A percentile compares a stretch with the other conserved stretches of the same genome.
These are phyloP conservation scores for Coemansia reversa DNA, from an alignment of 192 early-diverging fungal species.

Conservation along the genomic window DNA sequence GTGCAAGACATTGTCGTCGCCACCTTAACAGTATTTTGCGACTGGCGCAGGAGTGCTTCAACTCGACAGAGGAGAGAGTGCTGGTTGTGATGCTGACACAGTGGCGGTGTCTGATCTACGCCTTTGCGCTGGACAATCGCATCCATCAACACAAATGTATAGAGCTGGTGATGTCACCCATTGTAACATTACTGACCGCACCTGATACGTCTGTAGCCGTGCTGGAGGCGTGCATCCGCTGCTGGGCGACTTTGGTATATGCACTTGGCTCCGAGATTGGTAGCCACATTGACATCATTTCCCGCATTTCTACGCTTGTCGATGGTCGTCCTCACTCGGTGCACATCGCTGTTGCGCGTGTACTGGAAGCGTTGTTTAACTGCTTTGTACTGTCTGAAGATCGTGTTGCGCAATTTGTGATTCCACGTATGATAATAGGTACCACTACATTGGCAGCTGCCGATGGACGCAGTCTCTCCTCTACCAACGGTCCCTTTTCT, in stretches of 20 bases:
- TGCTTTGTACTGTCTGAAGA: slow-evolving; percentile 20
- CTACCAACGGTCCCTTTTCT: slow-evolving; percentile 47
- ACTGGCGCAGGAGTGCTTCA: slow-evolving; percentile 44
- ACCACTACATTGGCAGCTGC: slow-evolving; percentile 46
- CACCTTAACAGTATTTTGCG: slow-evolving; percentile 29
- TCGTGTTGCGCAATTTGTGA: slow-evolving; percentile 29
- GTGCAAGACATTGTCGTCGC: slow-evolving; percentile 28
- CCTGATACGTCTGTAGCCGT: slow-evolving; percentile 3
- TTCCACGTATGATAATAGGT: slow-evolving; percentile 46
- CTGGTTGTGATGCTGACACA: slow-evolving; percentile 41
- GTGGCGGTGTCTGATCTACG: slow-evolving; percentile 54
- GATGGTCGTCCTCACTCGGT: slow-evolving; percentile 10
- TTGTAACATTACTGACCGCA: slow-evolving; percentile 16
- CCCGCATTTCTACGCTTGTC: slow-evolving; percentile 5
- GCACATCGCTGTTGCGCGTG: slow-evolving; percentile 21
- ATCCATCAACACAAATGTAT: slow-evolving; percentile 30
- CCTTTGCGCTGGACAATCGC: slow-evolving; percentile 26
- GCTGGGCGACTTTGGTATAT: slow-evolving; percentile 51
- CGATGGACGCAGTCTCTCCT: slow-evolving; percentile 38
- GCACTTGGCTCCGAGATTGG: slow-evolving; percentile 39
- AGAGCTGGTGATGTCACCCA: slow-evolving; percentile 31
- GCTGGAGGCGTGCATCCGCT: slow-evolving; percentile 33
- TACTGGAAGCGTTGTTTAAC: slow-evolving; percentile 33
- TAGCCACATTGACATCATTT: slow-evolving; percentile 23
- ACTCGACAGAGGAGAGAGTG: slow-evolving; percentile 19